phyloP scores from a whole-genome alignment of 176 grass and related monocot genomes.

The Coix lacrymajobi region DNA sequence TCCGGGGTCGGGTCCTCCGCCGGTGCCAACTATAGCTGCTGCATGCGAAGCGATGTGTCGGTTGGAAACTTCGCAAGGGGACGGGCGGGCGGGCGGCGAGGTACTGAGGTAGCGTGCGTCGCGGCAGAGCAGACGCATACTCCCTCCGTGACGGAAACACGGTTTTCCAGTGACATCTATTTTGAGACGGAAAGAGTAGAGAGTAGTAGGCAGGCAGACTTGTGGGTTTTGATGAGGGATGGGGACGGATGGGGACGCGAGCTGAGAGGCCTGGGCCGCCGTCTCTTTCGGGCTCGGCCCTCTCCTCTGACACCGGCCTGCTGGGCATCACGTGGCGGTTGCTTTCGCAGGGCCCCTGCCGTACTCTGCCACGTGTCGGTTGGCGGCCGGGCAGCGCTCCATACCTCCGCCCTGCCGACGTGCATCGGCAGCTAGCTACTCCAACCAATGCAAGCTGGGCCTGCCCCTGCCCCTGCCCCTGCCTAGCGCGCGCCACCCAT shows the following conservation, averaged over 20 bases:
- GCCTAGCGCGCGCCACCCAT: not conserved
- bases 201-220: not conserved
- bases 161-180: too few relatives aligned
- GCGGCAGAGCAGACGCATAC: not conserved
- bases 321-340: slow-evolving; percentile 57
- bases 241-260: not conserved
- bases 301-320: slow-evolving; percentile 61
- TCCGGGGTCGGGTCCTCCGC: not conserved
- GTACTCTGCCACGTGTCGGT: slow-evolving; percentile 63
- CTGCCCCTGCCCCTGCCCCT: not conserved
- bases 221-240: not conserved
- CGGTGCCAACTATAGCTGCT: not conserved
- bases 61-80: slow-evolving; percentile 53
- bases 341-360: slow-evolving; percentile 59
- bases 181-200: too few relatives aligned
- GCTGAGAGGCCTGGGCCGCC: not conserved
- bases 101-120: not conserved
- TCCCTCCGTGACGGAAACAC: too few relatives aligned
- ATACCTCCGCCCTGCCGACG: slow-evolving; percentile 40
- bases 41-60: slow-evolving; percentile 32
- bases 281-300: slow-evolving; percentile 23
- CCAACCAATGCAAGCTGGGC: not conserved
- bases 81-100: too few relatives aligned
- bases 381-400: slow-evolving; percentile 24
- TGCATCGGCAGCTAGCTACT: not conserved